Evolutionary conservation across 108 stramenopile species (phyloP).

Genomic region (Discostella pseudostelligera): DNA sequence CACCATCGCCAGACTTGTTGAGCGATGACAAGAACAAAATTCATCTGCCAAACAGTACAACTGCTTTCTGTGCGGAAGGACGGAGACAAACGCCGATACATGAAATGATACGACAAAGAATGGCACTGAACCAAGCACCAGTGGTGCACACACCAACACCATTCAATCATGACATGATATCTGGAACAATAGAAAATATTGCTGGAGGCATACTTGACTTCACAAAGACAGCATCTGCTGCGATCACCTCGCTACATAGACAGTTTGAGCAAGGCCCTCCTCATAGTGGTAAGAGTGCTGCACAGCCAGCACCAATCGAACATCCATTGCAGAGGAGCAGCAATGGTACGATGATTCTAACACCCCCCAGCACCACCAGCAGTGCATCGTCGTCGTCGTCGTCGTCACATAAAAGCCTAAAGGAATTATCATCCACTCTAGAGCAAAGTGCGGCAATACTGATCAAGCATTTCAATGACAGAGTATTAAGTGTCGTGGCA

Average conservation of each 20-base stretch:
- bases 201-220: constrained; percentile 19
- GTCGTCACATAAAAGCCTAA: constrained; percentile 27
- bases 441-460: constrained; percentile 37
- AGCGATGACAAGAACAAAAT: too few species aligned
- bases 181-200: constrained; percentile 18
- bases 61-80: too few species aligned
- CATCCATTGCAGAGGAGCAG: constrained; percentile 11
- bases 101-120: not conserved
- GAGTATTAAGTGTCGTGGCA: not conserved
- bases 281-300: not conserved
- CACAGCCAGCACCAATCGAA: not conserved
- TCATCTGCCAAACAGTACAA: too few species aligned
- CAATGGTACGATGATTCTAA: constrained; percentile 1
- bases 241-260: constrained; percentile 14
- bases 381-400: too few species aligned
- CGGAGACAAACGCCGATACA: too few species aligned
- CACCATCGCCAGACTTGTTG: too few species aligned
- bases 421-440: constrained; percentile 21
- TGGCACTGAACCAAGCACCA: not conserved
- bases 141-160: too few species aligned
- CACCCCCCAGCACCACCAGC: not conserved
- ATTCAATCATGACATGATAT: constrained; percentile 13
- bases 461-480: constrained; percentile 37
- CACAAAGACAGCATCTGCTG: constrained; percentile 14
- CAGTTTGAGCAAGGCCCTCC: constrained; percentile 9